Percentiles rank a stretch among this genome's conserved stretches.
phyloP scores from a whole-genome alignment of 257 asterid species.

The Gentiana straminea region DNA sequence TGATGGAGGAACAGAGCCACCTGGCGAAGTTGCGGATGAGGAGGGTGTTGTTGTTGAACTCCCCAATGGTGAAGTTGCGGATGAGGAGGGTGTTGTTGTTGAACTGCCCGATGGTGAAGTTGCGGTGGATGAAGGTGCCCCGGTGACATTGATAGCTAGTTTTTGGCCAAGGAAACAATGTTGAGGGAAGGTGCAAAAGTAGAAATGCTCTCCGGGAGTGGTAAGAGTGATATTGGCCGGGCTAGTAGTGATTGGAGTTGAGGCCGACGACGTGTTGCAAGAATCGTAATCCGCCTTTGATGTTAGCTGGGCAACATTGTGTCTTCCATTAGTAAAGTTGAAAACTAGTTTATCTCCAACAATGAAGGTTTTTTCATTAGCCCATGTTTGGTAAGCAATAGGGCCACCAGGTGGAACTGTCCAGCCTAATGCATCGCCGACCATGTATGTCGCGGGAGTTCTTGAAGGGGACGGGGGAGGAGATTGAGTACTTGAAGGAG shows the following conservation, averaged over 20 bases:
- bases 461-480: conserved; percentile 36
- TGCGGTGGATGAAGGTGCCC: conserved; percentile 2
- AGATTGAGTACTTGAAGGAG: conserved; percentile 18
- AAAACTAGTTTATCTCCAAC: conserved; percentile 68
- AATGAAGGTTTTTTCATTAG: conserved; percentile 29
- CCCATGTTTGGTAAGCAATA: conserved; percentile 47
- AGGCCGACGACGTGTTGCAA: conserved; percentile 35
- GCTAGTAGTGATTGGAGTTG: conserved; percentile 17
- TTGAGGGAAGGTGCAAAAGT: conserved; percentile 40
- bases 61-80: conserved; percentile 20
- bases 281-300: conserved; percentile 34
- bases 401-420: conserved; percentile 40
- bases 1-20: conserved; percentile 26
- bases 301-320: conserved; percentile 40
- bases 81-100: conserved; percentile 15
- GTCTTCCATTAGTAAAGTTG: conserved; percentile 47
- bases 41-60: conserved; percentile 16
- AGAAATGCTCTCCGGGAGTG: conserved; percentile 51
- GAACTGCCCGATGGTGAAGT: conserved; percentile 2
- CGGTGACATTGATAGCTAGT: conserved; percentile 58
- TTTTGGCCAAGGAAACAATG: conserved; percentile 58
- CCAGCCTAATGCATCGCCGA: conserved; percentile 68
- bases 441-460: conserved; percentile 24
- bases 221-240: conserved; percentile 58
- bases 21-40: conserved; percentile 18